phyloP scores from a whole-genome alignment of 1,139 yeast species.

The Magnusiomyces fungicola region DNA sequence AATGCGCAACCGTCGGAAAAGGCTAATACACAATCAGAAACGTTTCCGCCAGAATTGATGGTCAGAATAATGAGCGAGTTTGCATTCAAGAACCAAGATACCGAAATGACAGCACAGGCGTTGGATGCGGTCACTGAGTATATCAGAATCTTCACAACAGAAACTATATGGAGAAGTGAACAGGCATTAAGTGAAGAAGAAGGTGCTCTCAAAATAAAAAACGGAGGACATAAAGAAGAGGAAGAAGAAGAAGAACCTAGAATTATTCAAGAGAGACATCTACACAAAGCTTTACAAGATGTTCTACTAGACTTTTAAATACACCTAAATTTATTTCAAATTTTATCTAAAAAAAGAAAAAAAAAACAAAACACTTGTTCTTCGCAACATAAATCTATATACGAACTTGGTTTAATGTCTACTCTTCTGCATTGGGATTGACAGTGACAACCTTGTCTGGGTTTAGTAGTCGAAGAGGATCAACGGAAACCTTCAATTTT shows the following conservation, averaged over 20 bases:
- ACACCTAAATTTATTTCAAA: not conserved
- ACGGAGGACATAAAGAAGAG: conserved; percentile 11
- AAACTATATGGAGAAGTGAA: conserved; percentile 30
- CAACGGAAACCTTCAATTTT: conserved; percentile 60
- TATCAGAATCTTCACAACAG: conserved; percentile 28
- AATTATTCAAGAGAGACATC: not conserved
- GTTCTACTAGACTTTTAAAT: not conserved
- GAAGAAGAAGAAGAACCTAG: not conserved
- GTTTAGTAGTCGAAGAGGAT: conserved; percentile 63
- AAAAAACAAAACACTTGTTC: not conserved
- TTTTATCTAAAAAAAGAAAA: not conserved
- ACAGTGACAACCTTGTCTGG: conserved; percentile 63
- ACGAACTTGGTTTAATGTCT: too few species aligned
- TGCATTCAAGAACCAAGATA: conserved; percentile 23
- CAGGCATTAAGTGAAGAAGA: conserved; percentile 10
- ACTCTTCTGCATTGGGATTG: conserved; percentile 9
- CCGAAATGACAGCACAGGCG: conserved; percentile 24
- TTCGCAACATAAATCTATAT: too few species aligned
- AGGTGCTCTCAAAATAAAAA: too few species aligned
- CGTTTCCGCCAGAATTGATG: conserved; percentile 19
- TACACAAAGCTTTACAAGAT: not conserved
- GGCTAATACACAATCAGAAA: too few species aligned
- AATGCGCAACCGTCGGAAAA: too few species aligned
- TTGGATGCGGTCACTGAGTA: conserved; percentile 26
- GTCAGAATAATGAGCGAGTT: conserved; percentile 22